phyloP scores from a whole-genome alignment of 192 early-diverging fungal species.

The Backusella tuberculispora region DNA sequence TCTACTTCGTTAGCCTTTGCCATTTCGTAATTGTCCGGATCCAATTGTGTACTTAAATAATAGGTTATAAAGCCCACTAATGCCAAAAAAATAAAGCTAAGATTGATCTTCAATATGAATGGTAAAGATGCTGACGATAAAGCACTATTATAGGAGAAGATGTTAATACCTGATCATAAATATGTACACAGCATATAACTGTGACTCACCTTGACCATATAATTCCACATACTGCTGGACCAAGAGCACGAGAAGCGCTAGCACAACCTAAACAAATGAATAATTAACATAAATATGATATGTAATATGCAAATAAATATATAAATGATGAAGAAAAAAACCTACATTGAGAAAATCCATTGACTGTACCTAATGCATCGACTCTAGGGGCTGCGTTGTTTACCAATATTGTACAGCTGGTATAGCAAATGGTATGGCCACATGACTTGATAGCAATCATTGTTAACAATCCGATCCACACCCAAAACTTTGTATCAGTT shows the following conservation, averaged over 20 bases:
- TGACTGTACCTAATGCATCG: conserved; percentile 55
- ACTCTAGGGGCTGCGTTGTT: conserved; percentile 49
- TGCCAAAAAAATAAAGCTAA: conserved; percentile 3
- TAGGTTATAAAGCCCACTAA: conserved; percentile 6
- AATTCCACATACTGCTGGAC: conserved; percentile 54
- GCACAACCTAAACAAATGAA: conserved; percentile 20
- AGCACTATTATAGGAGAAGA: conserved; percentile 8
- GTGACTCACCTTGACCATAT: conserved; percentile 45
- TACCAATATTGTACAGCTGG: conserved; percentile 51
- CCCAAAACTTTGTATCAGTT: conserved; percentile 27
- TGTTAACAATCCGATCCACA: conserved; percentile 33
- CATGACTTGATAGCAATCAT: conserved; percentile 28
- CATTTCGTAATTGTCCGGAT: conserved; percentile 8
- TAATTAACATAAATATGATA: not conserved
- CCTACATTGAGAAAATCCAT: conserved; percentile 57
- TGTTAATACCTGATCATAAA: not conserved
- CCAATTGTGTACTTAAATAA: conserved; percentile 1
- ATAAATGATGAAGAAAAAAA: not conserved
- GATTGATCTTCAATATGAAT: not conserved
- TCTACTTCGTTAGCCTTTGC: conserved; percentile 2
- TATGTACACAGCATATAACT: not conserved
- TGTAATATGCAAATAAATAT: not conserved
- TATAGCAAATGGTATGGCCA: conserved; percentile 39
- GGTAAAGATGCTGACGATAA: conserved; percentile 7
- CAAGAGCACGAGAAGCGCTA: conserved; percentile 46